Evolutionary conservation across 192 early-diverging fungal genomes (phyloP), one percentile per base, ranked within the genome.

Genomic region (Gigaspora rosea): DNA sequence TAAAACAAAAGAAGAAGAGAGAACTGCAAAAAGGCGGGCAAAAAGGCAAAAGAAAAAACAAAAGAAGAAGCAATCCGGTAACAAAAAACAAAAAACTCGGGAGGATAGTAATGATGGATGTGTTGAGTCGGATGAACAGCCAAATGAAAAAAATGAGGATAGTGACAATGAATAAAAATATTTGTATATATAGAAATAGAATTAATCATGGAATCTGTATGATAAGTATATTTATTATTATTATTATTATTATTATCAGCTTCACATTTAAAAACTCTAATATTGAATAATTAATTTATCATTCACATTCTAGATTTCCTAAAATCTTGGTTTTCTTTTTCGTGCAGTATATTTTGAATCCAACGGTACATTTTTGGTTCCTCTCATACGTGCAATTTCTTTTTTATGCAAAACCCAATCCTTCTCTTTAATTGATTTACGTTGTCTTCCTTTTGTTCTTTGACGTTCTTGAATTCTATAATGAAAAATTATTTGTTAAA

Each of bases 271-370:
- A 10, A 41, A 8, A 8, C 11, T 49, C 48, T n/a, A 11, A 75
- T 46, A 48, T 11, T 75, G 16, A 16, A 18, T 59, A 59, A 22
- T 36, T 46, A 20, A 41, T 27, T 32, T 61, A 5, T 41, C 20
- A 61, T 16, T 9, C 18, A 46, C 32, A 9, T 33, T 61, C 16
- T 18, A 50, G 27, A 35, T 68, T 50, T 35, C 20, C 87, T 85
- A 99, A 82, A 99, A 99, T 76, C 87, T 86, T 41, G 90, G 85
- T 80, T 89, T 92, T 85, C 97, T 87, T 83, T 97, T 99, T 77
- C 97, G 87, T 51, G 91, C 97, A 58, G 97, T 98, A 82, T 93
- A 99, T 78, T 96, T 95, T 15, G 96, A 96, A 81, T 99, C 96
- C 54, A 83, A 80, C 15, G 95, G 92, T 58, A 93, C 90, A 54